A percentile compares a stretch with the other conserved stretches of the same genome.
Conservation (phyloP, 441 rosid species). For the Jatropha podagrica region DNA sequence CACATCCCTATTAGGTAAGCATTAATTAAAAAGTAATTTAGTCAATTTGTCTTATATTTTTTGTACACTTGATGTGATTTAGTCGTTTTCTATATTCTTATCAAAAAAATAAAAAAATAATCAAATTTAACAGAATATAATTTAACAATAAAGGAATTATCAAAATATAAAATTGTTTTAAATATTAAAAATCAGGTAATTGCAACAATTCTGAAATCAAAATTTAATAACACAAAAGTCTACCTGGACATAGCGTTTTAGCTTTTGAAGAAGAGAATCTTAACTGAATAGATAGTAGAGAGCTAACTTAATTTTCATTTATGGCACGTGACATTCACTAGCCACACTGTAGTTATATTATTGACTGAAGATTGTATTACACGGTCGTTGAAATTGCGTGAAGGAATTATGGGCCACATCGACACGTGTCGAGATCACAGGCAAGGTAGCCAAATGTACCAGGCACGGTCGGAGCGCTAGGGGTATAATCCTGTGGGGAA, state of each 20-base stretch:
- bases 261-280: background rate
- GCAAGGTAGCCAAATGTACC: slow-evolving; percentile 26
- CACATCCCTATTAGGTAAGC: no score
- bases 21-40: no score
- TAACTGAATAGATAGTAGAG: background rate
- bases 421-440: slow-evolving; percentile 37
- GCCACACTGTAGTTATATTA: background rate
- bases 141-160: no score
- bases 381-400: slow-evolving; percentile 2
- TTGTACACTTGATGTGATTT: no score
- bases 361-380: background rate
- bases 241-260: background rate
- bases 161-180: no score
- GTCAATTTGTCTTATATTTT: no score
- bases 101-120: no score
- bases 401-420: background rate
- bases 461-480: slow-evolving; percentile 34
- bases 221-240: no score
- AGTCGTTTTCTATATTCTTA: no score
- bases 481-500: slow-evolving; percentile 26
- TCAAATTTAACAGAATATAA: no score
- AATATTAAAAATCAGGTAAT: no score
- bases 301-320: background rate
- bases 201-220: no score
- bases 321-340: background rate